Conservation (phyloP, 495 filamentous ascomycete species). For the Cetradonia linearis region DNA sequence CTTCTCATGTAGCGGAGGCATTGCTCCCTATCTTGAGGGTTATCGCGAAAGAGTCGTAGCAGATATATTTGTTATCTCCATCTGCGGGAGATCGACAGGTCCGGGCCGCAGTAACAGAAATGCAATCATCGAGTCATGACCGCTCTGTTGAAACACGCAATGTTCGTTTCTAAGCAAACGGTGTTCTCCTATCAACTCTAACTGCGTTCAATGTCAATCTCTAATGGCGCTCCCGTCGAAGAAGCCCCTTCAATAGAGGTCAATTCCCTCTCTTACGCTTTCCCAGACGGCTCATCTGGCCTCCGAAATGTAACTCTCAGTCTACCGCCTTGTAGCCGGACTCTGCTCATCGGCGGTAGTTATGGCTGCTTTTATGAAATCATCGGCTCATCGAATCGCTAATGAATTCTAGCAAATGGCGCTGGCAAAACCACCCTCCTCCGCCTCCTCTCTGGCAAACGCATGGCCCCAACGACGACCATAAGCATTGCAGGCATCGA, state of each 20-base stretch:
- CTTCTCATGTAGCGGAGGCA: background rate
- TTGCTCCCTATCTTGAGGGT: background rate
- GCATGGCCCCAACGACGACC: conserved; percentile 64
- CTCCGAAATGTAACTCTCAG: conserved; percentile 58
- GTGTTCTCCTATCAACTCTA: background rate
- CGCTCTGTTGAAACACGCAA: background rate
- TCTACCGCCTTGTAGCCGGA: conserved; percentile 75
- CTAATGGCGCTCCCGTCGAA: conserved; percentile 12
- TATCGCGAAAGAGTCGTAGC: background rate
- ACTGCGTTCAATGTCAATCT: conserved; percentile 15
- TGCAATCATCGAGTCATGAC: background rate
- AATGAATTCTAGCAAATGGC: conserved; percentile 60
- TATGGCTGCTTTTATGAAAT: conserved; percentile 3
- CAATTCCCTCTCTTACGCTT: conserved; percentile 72
- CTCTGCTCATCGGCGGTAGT: conserved; percentile 81
- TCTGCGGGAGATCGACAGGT: background rate
- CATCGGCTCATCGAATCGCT: conserved; percentile 10
- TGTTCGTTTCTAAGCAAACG: background rate
- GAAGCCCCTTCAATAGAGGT: conserved; percentile 52
- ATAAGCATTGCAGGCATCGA: conserved; percentile 72
- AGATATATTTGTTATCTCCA: background rate
- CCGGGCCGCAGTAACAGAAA: background rate
- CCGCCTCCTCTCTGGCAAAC: conserved; percentile 81
- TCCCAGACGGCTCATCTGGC: conserved; percentile 69
- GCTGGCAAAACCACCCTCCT: conserved; percentile 96